Base-by-base conservation (phyloP, 768 basidiomycete species). In the Hygrocybe punicea region DNA sequence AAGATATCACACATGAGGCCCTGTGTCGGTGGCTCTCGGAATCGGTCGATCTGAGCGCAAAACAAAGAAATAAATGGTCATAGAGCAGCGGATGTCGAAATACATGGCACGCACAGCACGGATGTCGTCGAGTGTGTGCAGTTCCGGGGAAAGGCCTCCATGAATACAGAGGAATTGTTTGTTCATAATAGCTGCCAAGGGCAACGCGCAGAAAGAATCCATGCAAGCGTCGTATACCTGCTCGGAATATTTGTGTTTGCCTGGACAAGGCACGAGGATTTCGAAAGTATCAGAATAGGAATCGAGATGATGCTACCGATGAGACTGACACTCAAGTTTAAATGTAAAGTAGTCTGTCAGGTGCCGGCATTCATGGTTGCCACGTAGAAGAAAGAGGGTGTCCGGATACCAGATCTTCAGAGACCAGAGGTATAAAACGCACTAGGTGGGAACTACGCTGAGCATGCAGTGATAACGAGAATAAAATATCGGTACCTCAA, bases 401-500 rank as follows among this genome's bases (percentile, higher is more conserved):
- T 95, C 86, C 51, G 97, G 97, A 72, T 98, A 98, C 94, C 96
- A 98, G 71, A 99, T 98, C 79, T 99, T 99, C 71, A 99, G 80
- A 2, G 93, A 84, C 95, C 95, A 99, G 25, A 99, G 81, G 72
- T 99, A 99, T 46, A 98, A 77, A 17, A 98, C 96, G 69, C 96
- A 98, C 95, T 98, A 71, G 66, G 65, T 34, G 54, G 33, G 36
- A 49, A 56, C 59, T 55, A 62, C 63, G 14, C 10, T 34, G 8
- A 23, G 56, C 17, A 51, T 53, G 25, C 34, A 11, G 25, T 19
- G 42, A 23, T 29, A 29, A 35, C 35, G 14, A 40, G 29, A 35
- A 23, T 11, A 40, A 23, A 24, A 47, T 40, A 13, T 39, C 63
- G 78, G 52, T 52, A 89, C 92, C 80, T 94, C 93, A 62, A 94